These are phyloP conservation scores for Zostera marina DNA, from an alignment of 116 monocot species.

Conservation along the genomic window DNA sequence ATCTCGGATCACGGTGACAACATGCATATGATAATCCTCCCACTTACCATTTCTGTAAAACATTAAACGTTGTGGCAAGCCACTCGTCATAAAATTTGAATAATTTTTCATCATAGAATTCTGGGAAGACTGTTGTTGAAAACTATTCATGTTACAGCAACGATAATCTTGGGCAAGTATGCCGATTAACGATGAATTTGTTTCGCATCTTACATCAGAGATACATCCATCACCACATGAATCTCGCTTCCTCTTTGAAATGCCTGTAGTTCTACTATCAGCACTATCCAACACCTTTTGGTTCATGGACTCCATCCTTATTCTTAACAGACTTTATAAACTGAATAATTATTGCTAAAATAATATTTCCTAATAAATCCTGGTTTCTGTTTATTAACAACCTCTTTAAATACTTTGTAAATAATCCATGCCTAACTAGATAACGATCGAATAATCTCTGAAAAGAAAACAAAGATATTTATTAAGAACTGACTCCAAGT, in stretches of 20 bases:
- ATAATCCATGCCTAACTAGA: background rate
- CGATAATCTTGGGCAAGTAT: conserved; percentile 1
- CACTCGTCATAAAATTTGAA: conserved; percentile 54
- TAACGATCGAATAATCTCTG: background rate
- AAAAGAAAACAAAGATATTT: background rate
- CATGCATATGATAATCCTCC: conserved; percentile 41
- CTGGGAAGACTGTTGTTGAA: conserved; percentile 10
- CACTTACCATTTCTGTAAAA: conserved; percentile 42
- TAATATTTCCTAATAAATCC: background rate
- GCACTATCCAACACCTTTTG: conserved; percentile 54
- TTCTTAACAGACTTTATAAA: conserved; percentile 13
- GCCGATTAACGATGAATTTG: background rate
- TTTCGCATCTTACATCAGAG: background rate
- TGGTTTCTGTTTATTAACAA: background rate
- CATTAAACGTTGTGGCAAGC: conserved; percentile 44
- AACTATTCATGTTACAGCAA: conserved; percentile 6
- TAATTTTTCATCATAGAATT: conserved; percentile 33
- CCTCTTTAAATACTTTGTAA: background rate
- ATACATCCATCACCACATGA: background rate
- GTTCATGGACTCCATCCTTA: conserved; percentile 46
- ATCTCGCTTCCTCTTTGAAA: conserved; percentile 28
- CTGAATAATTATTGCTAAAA: conserved; percentile 19
- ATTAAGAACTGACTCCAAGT: background rate
- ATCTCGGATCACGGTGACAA: conserved; percentile 17
- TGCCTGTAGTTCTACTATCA: background rate